These are phyloP conservation scores for Fusarium sp. DNA, from an alignment of 2,329 filamentous ascomycete species.

Conservation along the genomic window DNA sequence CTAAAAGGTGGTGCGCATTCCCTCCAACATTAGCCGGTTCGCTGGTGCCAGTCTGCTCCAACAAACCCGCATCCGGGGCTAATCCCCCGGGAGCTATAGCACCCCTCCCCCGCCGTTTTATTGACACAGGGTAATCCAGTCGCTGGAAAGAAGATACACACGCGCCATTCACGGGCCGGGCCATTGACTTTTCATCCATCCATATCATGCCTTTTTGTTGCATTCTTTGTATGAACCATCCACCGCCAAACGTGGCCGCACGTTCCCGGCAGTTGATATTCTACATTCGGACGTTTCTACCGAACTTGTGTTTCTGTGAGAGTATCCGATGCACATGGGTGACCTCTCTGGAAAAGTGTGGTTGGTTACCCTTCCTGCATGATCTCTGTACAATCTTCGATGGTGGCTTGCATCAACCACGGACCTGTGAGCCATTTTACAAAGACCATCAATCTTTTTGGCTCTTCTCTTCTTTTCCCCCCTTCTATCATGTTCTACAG, in stretches of 20 bases:
- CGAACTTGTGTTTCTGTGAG: slow-evolving; percentile 3
- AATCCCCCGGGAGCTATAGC: slow-evolving; percentile 24
- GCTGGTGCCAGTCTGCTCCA: slow-evolving; percentile 11
- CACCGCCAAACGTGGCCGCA: slow-evolving; percentile 41
- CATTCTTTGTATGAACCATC: slow-evolving; percentile 29
- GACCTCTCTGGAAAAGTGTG: neutral
- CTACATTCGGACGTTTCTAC: slow-evolving; percentile 1
- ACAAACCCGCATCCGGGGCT: slow-evolving; percentile 27
- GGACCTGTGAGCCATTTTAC: slow-evolving; percentile 41
- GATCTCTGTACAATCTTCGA: slow-evolving; percentile 25
- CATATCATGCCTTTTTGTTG: slow-evolving; percentile 13
- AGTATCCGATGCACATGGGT: slow-evolving; percentile 7
- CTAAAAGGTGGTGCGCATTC: slow-evolving; percentile 19
- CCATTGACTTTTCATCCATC: slow-evolving; percentile 26
- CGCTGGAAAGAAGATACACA: slow-evolving; percentile 3
- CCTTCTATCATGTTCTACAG: neutral
- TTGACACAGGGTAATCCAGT: slow-evolving; percentile 14
- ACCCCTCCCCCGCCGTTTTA: slow-evolving; percentile 29
- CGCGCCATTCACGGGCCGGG: slow-evolving; percentile 30
- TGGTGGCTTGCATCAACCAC: slow-evolving; percentile 37
- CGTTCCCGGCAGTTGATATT: slow-evolving; percentile 21
- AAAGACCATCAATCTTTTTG: neutral
- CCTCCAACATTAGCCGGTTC: slow-evolving; percentile 5
- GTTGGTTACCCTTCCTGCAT: slow-evolving; percentile 19
- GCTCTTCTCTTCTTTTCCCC: neutral